Percentiles rank a stretch among this genome's conserved stretches.
Evolutionary conservation across 2,329 filamentous ascomycete species (phyloP).

Genomic region (Hymenoscyphus fraxineus): DNA sequence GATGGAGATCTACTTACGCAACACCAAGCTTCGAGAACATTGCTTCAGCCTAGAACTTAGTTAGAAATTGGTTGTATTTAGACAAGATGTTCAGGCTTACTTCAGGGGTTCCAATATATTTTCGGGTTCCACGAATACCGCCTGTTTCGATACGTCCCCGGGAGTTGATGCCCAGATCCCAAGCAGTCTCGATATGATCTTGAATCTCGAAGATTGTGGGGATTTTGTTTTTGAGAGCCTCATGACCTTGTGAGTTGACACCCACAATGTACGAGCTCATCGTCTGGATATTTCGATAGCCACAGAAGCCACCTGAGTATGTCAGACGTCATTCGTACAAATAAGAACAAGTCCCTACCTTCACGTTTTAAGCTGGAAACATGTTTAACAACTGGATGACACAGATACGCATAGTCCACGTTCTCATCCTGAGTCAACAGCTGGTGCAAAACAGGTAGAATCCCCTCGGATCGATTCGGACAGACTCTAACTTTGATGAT

Average conservation of each 20-base stretch:
- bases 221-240: slow-evolving; percentile 56
- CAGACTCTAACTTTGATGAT: slow-evolving; percentile 40
- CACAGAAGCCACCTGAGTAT: slow-evolving; percentile 75
- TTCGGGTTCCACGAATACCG: slow-evolving; percentile 80
- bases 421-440: slow-evolving; percentile 61
- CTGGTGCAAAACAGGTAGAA: slow-evolving; percentile 60
- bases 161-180: slow-evolving; percentile 79
- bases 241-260: slow-evolving; percentile 51
- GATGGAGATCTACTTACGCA: slow-evolving; percentile 42
- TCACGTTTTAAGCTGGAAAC: slow-evolving; percentile 78
- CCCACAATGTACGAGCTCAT: slow-evolving; percentile 73
- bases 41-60: slow-evolving; percentile 62
- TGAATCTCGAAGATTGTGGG: slow-evolving; percentile 82
- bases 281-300: slow-evolving; percentile 95
- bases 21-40: slow-evolving; percentile 69
- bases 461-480: slow-evolving; percentile 47
- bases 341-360: slow-evolving; percentile 41
- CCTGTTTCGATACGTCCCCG: slow-evolving; percentile 77
- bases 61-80: slow-evolving; percentile 10
- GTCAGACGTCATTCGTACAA: slow-evolving; percentile 2
- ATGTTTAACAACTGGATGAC: slow-evolving; percentile 70
- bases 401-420: slow-evolving; percentile 73
- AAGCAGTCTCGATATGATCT: slow-evolving; percentile 80
- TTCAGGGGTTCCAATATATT: slow-evolving; percentile 93
- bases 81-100: slow-evolving; percentile 41